Evolutionary conservation across 2,329 filamentous ascomycete genomes (phyloP), one percentile per base, ranked within the genome.

Genomic region (Trichoderma gracile): DNA sequence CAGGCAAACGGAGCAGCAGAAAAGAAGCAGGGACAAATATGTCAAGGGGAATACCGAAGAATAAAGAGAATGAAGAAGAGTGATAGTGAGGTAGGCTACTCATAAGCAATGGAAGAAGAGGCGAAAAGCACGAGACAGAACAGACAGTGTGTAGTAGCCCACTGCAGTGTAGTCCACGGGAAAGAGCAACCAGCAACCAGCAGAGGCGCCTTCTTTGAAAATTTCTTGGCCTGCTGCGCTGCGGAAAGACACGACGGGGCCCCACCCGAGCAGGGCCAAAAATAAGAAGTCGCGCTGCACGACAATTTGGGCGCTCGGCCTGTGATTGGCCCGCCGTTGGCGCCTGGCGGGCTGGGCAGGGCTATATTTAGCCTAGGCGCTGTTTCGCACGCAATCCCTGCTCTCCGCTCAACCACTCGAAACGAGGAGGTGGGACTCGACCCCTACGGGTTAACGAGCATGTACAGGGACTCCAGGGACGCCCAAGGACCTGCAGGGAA

Each of bases 361-460:
- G 54, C 74, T 76, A 76, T 74, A 74, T 74, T 75, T 76, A 76
- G 74, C 65, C 67, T 69, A 58, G 49, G 52, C 58, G 64, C 49
- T 65, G 64, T 65, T 63, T 65, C 64, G 64, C 64, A 65, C 53
- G 33, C 58, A 49, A 63, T 49, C 60, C 64, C 53, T 53, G 64
- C 45, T 42, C 59, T 58, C 63, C 66, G 59, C 58, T 66, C 64
- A 59, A 45, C 63, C 63, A 67, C 66, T 64, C 46, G 64, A 66
- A 66, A 66, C 64, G 60, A 64, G 47, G 45, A 54, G 64, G 59
- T 55, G 58, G 57, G 64, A 52, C n/a, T 52, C 14, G 49, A 33
- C 49, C 49, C 25, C 49, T 52, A 52, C 43, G 3, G 9, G 43
- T 10, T 45, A 46, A 46, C 19, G 19, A 21, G 42, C 33, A 38